phyloP scores from a whole-genome alignment of 202 grass and related monocot species.

The Zizania palustris region DNA sequence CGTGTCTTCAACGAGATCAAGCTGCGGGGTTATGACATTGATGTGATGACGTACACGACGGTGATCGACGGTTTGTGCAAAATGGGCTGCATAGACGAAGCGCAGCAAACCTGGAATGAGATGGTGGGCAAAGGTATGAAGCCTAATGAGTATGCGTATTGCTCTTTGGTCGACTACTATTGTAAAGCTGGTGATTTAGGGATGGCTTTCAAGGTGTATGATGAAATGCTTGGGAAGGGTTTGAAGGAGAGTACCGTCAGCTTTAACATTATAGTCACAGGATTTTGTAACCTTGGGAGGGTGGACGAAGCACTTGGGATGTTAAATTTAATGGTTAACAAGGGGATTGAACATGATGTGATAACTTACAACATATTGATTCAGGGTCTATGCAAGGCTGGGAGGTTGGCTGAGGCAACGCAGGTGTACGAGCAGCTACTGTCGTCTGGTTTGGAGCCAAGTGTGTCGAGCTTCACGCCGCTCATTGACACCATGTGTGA shows the following conservation, averaged over 20 bases:
- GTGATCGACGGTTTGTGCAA: conserved; percentile 64
- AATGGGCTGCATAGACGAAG: conserved; percentile 40
- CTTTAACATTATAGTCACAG: conserved; percentile 61
- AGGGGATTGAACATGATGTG: conserved; percentile 62
- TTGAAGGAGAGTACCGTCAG: conserved; percentile 61
- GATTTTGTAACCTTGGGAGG: conserved; percentile 57
- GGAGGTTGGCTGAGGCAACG: conserved; percentile 47
- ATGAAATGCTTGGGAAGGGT: conserved; percentile 69
- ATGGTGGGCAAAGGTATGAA: conserved; percentile 61
- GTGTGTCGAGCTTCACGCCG: conserved; percentile 54
- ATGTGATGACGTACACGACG: conserved; percentile 51
- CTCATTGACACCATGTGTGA: conserved; percentile 64
- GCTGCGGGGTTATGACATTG: conserved; percentile 61
- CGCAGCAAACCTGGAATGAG: conserved; percentile 55
- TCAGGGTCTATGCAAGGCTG: conserved; percentile 64
- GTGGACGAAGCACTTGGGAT: conserved; percentile 52
- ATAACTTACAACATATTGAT: conserved; percentile 77
- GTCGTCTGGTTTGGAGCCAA: conserved; percentile 61
- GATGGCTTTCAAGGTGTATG: conserved; percentile 55
- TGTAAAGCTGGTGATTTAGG: conserved; percentile 64
- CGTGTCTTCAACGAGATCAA: conserved; percentile 75
- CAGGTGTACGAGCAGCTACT: conserved; percentile 48
- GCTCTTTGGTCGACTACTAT: conserved; percentile 45
- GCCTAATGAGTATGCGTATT: conserved; percentile 69
- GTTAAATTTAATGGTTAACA: conserved; percentile 64